Base-by-base conservation (phyloP, 768 basidiomycete genomes). In the Tephrocybe sp. region DNA sequence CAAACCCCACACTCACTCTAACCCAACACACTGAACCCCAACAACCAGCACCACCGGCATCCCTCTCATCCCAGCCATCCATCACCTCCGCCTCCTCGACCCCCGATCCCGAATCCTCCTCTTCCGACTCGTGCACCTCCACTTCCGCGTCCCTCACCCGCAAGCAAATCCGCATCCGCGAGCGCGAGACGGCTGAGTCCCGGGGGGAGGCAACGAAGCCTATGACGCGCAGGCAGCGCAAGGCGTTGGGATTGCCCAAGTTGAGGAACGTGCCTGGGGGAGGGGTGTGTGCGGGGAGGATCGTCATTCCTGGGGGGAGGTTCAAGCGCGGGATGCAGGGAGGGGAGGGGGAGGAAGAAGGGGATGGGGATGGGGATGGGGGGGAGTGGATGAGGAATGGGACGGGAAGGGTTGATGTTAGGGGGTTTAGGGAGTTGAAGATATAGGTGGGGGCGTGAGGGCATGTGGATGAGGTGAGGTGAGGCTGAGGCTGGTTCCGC, bases 391-490 rank as follows among this genome's bases (percentile, higher is more conserved):
- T 67, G 60, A 74, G 68, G 64, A 89, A 86, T 66, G 87, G 87
- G 54, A 78, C 80, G 26, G 87, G 87, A 43, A 70, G 87, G 59
- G 64, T 89, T 51, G 87, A 89, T 64, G 86, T 89, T 45, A 73
- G 87, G 45, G 87, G 87, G 45, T 89, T 89, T 65, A 71, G 86
- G 57, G 88, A 89, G 69, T 64, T 89, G 65, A 86, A 79, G 77
- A 89, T 89, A 53, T 77, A 45, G 60, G 4, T 30, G 15, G 28
- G 36, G n/a, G n/a, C n/a, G 13, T 16, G 34, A 35, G 28, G 46
- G 36, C 12, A 19, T 32, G 50, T 37, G 19, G 1, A 5, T n/a
- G n/a, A n/a, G n/a, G 13, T 16, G n/a, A n/a, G n/a, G n/a, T n/a
- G n/a, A n/a, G n/a, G n/a, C n/a, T n/a, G n/a, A n/a, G n/a, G n/a